A percentile compares a stretch with the other conserved stretches of the same genome.
Evolutionary conservation across 2,329 filamentous ascomycete genomes (phyloP).

Genomic region (Tolypocladium ovalisporum): DNA sequence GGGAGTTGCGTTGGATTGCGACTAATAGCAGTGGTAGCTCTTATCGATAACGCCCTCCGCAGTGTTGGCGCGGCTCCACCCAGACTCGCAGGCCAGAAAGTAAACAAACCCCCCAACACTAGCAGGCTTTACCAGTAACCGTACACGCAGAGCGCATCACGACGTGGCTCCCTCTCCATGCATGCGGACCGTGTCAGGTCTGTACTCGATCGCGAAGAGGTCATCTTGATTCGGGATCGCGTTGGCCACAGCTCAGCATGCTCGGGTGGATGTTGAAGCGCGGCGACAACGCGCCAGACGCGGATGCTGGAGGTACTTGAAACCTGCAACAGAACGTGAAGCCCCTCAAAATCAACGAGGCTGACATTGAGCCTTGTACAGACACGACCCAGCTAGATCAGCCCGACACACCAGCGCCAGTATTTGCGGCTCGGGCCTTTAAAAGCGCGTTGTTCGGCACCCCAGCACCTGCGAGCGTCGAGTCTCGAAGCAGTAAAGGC

Average conservation of each 20-base stretch:
- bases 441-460: constrained; percentile 55
- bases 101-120: neutral
- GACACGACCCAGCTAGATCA: constrained; percentile 40
- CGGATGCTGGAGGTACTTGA: constrained; percentile 12
- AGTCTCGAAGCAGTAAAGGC: constrained; percentile 13
- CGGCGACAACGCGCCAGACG: constrained; percentile 26
- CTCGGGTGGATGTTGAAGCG: constrained; percentile 48
- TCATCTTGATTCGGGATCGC: neutral
- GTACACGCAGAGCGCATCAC: neutral
- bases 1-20: neutral
- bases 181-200: neutral
- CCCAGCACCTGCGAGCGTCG: constrained; percentile 29
- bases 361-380: constrained; percentile 5
- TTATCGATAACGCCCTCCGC: neutral
- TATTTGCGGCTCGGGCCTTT: constrained; percentile 55
- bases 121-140: neutral
- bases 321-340: neutral
- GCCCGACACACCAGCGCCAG: constrained; percentile 54
- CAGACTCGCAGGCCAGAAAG: neutral
- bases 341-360: neutral
- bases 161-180: neutral
- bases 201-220: neutral
- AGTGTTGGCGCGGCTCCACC: neutral
- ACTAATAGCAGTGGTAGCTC: neutral
- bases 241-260: constrained; percentile 24